Base-by-base conservation (phyloP, 1,139 yeast species). In the Scheffersomyces stambukii region DNA sequence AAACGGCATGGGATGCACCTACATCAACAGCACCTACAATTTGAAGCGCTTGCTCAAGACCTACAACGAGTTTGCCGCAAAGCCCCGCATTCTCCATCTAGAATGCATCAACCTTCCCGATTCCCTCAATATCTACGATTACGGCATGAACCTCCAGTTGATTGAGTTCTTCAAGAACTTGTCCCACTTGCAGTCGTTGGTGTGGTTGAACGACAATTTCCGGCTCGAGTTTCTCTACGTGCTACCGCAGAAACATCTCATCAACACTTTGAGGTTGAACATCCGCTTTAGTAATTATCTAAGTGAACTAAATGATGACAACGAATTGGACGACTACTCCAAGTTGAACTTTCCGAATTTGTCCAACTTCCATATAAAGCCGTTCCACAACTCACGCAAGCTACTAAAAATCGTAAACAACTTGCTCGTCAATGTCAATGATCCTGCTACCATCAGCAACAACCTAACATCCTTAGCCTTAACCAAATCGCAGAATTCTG, bases 131-230 rank as follows among this genome's bases (percentile, higher is more conserved):
- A 40, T 58, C 5, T 53, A 56, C 37, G 64, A 62, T 30, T 42
- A 45, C 20, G 53, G 51, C 4, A 34, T 55, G 14, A 45, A 49
- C 25, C 34, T 37, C 9, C 39, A 30, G 16, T 35, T 55, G 9
- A 24, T 34, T 5, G 31, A 25, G 3, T 53, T 60, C 27, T 59
- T 62, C 30, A 16, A 23, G 5, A 37, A 36, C 6, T 38, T 56
- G 27, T 10, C 20, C 11, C 41, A 45, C 19, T 36, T 64, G 16
- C 43, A 35, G 5, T 54, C 51, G 28, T 39, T 65, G 19, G 41
- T 52, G 5, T 65, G 72, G 72, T 36, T 48, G 6, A 49, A 52
- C 26, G 58, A 56, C 26, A 55, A 55, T 28, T 60, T 65, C 35
- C 42, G 52, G n/a, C 38, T 60, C 11, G 50, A 49, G 12, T 57